Conservation (phyloP, 768 basidiomycete species). For the Termitomyces sp. region DNA sequence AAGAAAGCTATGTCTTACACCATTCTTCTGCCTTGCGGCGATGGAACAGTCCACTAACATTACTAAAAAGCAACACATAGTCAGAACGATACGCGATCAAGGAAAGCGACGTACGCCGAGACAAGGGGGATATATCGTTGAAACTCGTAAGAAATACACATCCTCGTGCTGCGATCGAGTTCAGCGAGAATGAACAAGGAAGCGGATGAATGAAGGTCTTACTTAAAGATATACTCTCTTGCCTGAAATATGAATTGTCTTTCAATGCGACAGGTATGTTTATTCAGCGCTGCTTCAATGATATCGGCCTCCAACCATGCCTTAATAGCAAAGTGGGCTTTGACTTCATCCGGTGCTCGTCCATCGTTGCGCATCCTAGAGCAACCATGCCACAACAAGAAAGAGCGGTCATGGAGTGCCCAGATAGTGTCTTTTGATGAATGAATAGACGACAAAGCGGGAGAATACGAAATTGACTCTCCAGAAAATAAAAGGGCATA, state of each 20-base stretch:
- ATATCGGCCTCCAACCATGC: conserved; percentile 69
- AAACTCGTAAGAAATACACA: conserved; percentile 68
- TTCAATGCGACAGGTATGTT: conserved; percentile 64
- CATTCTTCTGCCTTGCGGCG: conserved; percentile 60
- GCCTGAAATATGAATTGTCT: conserved; percentile 64
- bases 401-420: conserved; percentile 67
- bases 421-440: conserved; percentile 64
- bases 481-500: conserved; percentile 72
- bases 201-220: conserved; percentile 19
- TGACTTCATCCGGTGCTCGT: conserved; percentile 37
- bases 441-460: conserved; percentile 16
- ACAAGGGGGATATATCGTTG: conserved; percentile 57
- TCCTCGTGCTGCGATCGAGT: conserved; percentile 44
- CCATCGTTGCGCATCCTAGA: conserved; percentile 48
- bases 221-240: conserved; percentile 76
- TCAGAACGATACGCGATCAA: neutral
- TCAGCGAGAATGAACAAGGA: conserved; percentile 2
- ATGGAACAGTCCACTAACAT: conserved; percentile 41
- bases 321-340: conserved; percentile 56
- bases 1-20: conserved; percentile 36
- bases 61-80: conserved; percentile 19
- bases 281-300: conserved; percentile 56
- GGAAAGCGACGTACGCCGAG: conserved; percentile 35
- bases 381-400: conserved; percentile 71
- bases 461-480: conserved; percentile 45